phyloP scores from a whole-genome alignment of 768 basidiomycete species.

The Suillus plorans region DNA sequence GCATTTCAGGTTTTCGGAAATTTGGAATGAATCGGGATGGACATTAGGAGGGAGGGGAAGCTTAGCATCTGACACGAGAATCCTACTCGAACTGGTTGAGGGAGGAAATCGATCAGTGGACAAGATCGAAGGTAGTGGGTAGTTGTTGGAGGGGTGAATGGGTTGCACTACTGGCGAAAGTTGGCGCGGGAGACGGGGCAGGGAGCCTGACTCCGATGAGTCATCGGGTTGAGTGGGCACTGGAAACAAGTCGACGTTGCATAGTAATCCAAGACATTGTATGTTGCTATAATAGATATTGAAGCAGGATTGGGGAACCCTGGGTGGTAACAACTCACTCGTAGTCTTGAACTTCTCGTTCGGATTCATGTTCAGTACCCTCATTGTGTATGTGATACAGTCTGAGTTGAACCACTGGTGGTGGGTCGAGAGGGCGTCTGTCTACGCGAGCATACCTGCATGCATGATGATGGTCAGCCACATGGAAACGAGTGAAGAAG shows the following conservation, averaged over 20 bases:
- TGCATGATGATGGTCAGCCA: constrained; percentile 7
- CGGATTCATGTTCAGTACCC: constrained; percentile 39
- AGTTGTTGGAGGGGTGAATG: background rate
- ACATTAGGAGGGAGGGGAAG: constrained; percentile 38
- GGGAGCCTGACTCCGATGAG: constrained; percentile 11
- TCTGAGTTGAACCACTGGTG: constrained; percentile 55
- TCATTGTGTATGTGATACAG: constrained; percentile 46
- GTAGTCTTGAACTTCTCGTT: constrained; percentile 50
- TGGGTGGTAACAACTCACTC: constrained; percentile 36
- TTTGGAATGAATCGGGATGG: constrained; percentile 37
- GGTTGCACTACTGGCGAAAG: background rate
- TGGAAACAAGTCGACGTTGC: constrained; percentile 77
- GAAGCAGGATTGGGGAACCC: background rate
- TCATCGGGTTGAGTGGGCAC: constrained; percentile 35
- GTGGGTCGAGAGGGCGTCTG: constrained; percentile 68
- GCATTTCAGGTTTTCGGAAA: constrained; percentile 43
- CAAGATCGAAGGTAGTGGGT: background rate
- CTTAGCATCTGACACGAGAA: constrained; percentile 9
- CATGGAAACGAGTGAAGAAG: constrained; percentile 4
- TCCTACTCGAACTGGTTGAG: constrained; percentile 15
- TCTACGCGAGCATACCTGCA: constrained; percentile 59
- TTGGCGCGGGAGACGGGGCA: background rate
- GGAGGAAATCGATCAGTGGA: constrained; percentile 23
- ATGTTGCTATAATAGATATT: constrained; percentile 44
- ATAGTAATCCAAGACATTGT: constrained; percentile 65